These are phyloP conservation scores for Nannizzia gypsea DNA, from an alignment of 2,329 filamentous ascomycete species.

Conservation along the genomic window DNA sequence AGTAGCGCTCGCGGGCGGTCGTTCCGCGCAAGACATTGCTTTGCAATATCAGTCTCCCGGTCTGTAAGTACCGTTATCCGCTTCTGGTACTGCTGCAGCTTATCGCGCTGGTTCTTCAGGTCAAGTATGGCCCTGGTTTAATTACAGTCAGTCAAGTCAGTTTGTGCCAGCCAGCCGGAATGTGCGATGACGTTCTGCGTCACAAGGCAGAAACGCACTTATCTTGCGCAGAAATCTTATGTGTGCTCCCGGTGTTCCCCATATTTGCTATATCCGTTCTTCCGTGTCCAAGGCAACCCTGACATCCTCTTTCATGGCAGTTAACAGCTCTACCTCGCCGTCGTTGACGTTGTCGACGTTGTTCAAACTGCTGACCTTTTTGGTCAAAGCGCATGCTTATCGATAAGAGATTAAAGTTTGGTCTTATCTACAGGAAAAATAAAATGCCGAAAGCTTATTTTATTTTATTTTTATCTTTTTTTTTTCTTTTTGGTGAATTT, in stretches of 20 bases:
- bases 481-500: background rate
- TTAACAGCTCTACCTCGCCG: background rate
- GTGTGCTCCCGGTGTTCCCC: slow-evolving; percentile 53
- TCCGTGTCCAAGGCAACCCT: background rate
- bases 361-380: too few relatives aligned
- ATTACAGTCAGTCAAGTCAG: background rate
- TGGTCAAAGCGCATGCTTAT: background rate
- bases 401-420: background rate
- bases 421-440: background rate
- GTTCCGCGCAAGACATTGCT: slow-evolving; percentile 64
- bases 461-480: background rate
- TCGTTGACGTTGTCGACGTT: background rate
- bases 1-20: slow-evolving; percentile 75
- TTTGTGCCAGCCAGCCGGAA: background rate
- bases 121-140: slow-evolving; percentile 75
- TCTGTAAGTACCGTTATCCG: slow-evolving; percentile 76
- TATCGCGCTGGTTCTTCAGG: slow-evolving; percentile 95
- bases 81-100: slow-evolving; percentile 89
- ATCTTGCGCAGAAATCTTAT: slow-evolving; percentile 68
- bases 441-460: background rate
- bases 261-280: slow-evolving; percentile 29
- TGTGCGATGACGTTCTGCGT: background rate
- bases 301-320: background rate
- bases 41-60: slow-evolving; percentile 76
- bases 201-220: slow-evolving; percentile 47